Conservation (phyloP, 768 basidiomycete genomes). For the Tulasnella sp. region DNA sequence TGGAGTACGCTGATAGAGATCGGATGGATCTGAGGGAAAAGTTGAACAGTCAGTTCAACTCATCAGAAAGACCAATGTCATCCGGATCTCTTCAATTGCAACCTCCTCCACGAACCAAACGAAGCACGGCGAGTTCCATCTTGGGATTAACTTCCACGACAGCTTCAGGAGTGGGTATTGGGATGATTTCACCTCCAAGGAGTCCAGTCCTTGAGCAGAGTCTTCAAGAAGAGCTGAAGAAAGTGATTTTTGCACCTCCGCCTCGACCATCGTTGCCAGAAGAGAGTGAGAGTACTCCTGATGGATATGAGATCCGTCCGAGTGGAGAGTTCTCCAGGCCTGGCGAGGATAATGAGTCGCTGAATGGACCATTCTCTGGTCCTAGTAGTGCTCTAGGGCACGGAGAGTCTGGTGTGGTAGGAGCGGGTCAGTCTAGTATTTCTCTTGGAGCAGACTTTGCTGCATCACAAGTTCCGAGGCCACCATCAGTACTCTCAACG, state of each 20-base stretch:
- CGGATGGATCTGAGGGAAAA: not conserved
- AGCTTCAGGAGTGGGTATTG: not conserved
- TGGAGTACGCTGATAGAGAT: not conserved
- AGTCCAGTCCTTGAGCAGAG: not conserved
- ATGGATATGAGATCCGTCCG: not conserved
- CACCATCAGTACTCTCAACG: not conserved
- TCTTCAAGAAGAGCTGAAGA: conserved; percentile 7
- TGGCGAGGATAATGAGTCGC: not conserved
- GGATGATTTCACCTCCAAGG: not conserved
- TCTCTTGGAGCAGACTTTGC: not conserved
- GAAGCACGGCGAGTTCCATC: not conserved
- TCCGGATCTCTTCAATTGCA: conserved; percentile 1
- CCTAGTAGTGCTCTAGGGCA: not conserved
- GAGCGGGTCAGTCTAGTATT: not conserved
- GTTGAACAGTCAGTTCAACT: conserved; percentile 4
- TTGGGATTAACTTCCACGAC: not conserved
- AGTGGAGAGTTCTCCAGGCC: not conserved
- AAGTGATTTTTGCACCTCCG: conserved; percentile 6
- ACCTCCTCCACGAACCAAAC: not conserved
- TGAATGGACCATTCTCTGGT: not conserved
- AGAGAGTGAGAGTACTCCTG: no score
- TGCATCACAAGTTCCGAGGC: not conserved
- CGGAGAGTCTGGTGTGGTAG: not conserved
- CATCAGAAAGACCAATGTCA: conserved; percentile 5
- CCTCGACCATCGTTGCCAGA: no score